Conservation (phyloP, 1,284 basidiomycete genomes). For the Papiliotrema terrestris region DNA sequence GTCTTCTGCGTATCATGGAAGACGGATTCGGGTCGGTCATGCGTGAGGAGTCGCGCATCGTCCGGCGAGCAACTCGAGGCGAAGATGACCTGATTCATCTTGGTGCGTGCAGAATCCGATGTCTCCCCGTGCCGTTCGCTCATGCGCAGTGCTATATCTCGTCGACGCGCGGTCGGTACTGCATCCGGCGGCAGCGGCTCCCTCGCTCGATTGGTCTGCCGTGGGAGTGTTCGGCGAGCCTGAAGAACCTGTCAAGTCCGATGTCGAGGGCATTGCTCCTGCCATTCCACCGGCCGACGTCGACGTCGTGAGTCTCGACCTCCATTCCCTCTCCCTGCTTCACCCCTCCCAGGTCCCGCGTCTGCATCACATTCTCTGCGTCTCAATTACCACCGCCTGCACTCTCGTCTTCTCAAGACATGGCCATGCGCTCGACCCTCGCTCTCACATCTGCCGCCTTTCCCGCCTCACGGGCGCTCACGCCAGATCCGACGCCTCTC, state of each 20-base stretch:
- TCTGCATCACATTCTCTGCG: too few species aligned
- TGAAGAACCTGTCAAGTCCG: too few species aligned
- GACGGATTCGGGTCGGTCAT: slow-evolving; percentile 34
- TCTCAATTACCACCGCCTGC: too few species aligned
- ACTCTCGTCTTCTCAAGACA: too few species aligned
- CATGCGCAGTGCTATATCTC: slow-evolving; percentile 37
- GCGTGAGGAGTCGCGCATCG: slow-evolving; percentile 40
- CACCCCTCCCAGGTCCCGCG: too few species aligned
- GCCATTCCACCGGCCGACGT: neutral
- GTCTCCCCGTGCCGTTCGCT: neutral
- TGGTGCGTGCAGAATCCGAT: slow-evolving; percentile 24
- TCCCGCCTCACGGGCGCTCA: too few species aligned
- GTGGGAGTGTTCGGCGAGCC: slow-evolving; percentile 22
- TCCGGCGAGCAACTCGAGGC: slow-evolving; percentile 26
- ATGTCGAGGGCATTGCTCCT: too few species aligned
- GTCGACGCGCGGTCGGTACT: slow-evolving; percentile 40
- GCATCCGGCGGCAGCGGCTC: slow-evolving; percentile 3
- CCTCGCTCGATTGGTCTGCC: slow-evolving; percentile 29
- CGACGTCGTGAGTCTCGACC: neutral
- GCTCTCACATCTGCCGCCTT: too few species aligned
- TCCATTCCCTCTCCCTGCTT: neutral
- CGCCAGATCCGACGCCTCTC: slow-evolving; percentile 33
- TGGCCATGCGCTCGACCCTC: too few species aligned
- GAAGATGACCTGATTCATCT: slow-evolving; percentile 41
- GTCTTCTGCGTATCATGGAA: slow-evolving; percentile 36